Evolutionary conservation across 352 stramenopile species (phyloP).

Genomic region (Saprolegnia diclina): DNA sequence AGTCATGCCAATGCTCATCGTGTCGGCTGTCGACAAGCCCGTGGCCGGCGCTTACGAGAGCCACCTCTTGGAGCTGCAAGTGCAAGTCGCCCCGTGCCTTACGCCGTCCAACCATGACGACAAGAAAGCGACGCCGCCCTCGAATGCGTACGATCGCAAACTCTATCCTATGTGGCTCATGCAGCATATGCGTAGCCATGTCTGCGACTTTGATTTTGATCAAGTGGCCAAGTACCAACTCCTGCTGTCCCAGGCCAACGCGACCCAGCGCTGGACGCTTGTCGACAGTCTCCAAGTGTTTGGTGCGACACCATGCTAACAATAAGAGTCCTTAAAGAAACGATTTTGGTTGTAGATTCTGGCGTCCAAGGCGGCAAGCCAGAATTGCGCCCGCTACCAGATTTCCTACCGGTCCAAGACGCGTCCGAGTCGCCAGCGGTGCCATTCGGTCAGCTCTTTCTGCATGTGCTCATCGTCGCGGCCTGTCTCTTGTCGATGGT

Average conservation of each 20-base stretch:
- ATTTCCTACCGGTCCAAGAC: neutral
- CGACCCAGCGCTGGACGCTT: slow-evolving; percentile 12
- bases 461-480: slow-evolving; percentile 14
- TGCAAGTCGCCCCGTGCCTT: slow-evolving; percentile 6
- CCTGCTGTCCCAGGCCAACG: neutral
- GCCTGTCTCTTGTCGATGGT: slow-evolving; percentile 20
- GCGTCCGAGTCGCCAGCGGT: neutral
- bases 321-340: no score
- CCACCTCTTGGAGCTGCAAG: slow-evolving; percentile 14
- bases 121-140: neutral
- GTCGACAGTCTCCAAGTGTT: slow-evolving; percentile 22
- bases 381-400: neutral
- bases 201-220: slow-evolving; percentile 18
- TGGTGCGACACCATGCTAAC: slow-evolving; percentile 9
- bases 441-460: neutral
- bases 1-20: slow-evolving; percentile 6
- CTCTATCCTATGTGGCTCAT: no score
- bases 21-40: slow-evolving; percentile 17
- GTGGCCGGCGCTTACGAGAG: slow-evolving; percentile 19
- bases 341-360: neutral
- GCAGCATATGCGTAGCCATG: neutral
- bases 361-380: neutral
- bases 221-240: slow-evolving; percentile 22
- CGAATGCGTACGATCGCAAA: no score
- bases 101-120: neutral